phyloP scores from a whole-genome alignment of 2,329 filamentous ascomycete species.

The Rhynchosporium agropyri region DNA sequence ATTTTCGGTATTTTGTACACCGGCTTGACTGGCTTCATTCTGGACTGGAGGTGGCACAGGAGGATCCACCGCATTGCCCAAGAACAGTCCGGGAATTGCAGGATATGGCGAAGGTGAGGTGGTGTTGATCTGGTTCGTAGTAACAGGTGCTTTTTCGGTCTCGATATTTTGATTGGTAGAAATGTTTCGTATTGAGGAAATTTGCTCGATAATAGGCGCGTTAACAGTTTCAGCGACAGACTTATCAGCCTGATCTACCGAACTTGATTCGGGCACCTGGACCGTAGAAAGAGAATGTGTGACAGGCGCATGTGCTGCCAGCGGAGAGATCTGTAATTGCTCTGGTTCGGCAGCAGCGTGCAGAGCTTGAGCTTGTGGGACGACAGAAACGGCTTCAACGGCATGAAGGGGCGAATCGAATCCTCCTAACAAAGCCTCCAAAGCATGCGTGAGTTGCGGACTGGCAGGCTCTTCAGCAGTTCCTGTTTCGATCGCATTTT shows the following conservation, averaged over 20 bases:
- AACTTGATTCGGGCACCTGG: background rate
- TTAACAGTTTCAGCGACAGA: background rate
- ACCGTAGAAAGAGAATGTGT: background rate
- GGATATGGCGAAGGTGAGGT: background rate
- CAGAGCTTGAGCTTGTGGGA: background rate
- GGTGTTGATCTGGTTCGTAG: background rate
- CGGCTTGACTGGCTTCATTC: background rate
- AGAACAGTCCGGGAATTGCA: constrained; percentile 21
- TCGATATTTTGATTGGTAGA: background rate
- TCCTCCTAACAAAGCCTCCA: constrained; percentile 39
- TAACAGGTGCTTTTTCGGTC: background rate
- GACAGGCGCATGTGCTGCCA: background rate
- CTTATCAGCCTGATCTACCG: background rate
- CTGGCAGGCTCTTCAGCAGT: constrained; percentile 12
- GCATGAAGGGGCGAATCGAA: constrained; percentile 25
- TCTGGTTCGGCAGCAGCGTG: background rate
- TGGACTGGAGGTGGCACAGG: background rate
- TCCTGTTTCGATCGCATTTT: constrained; percentile 15
- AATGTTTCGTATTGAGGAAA: background rate
- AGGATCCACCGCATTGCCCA: background rate
- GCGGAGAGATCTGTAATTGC: background rate
- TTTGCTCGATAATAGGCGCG: background rate
- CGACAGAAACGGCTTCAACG: background rate
- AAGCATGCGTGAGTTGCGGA: constrained; percentile 36
- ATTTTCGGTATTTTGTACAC: background rate